These are phyloP conservation scores for Furcasterigmium furcatum DNA, from an alignment of 2,329 filamentous ascomycete species.

Conservation along the genomic window DNA sequence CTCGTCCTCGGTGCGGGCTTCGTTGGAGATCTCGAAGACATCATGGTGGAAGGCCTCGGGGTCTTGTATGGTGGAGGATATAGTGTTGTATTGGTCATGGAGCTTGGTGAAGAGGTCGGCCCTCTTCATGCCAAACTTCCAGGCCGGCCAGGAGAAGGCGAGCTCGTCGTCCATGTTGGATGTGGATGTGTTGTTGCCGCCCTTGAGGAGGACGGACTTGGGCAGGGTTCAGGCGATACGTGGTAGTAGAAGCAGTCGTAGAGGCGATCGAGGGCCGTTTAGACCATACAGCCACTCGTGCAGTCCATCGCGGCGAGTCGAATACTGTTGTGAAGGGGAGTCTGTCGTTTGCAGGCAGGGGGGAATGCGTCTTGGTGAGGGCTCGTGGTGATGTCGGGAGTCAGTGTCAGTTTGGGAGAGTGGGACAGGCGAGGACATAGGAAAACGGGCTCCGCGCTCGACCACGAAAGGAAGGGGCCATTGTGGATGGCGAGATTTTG, in stretches of 20 bases:
- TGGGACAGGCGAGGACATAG: slow-evolving; percentile 3
- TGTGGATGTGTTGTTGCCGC: not conserved
- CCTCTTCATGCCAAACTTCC: slow-evolving; percentile 62
- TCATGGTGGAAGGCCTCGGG: slow-evolving; percentile 60
- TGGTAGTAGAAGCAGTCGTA: not conserved
- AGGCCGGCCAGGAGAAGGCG: slow-evolving; percentile 52
- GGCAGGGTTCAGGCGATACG: not conserved
- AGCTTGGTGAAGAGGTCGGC: slow-evolving; percentile 55
- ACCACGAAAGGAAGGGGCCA: not conserved
- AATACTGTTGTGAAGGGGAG: no score
- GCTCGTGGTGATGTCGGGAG: slow-evolving; percentile 14
- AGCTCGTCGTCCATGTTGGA: slow-evolving; percentile 46
- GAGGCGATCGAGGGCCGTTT: slow-evolving; percentile 1
- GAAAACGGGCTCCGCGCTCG: not conserved
- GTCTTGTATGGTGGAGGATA: slow-evolving; percentile 53
- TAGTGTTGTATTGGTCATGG: slow-evolving; percentile 58
- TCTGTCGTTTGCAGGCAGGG: slow-evolving; percentile 2
- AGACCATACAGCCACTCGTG: slow-evolving; percentile 11
- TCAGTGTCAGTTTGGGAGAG: not conserved
- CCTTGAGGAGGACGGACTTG: slow-evolving; percentile 1
- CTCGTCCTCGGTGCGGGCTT: slow-evolving; percentile 46
- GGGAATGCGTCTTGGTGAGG: slow-evolving; percentile 9
- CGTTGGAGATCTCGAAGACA: slow-evolving; percentile 54
- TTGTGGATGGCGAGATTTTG: not conserved
- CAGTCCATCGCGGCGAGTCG: slow-evolving; percentile 12